These are phyloP conservation scores for Elasticomyces elasticus DNA, from an alignment of 495 filamentous ascomycete genomes.

Conservation along the genomic window DNA sequence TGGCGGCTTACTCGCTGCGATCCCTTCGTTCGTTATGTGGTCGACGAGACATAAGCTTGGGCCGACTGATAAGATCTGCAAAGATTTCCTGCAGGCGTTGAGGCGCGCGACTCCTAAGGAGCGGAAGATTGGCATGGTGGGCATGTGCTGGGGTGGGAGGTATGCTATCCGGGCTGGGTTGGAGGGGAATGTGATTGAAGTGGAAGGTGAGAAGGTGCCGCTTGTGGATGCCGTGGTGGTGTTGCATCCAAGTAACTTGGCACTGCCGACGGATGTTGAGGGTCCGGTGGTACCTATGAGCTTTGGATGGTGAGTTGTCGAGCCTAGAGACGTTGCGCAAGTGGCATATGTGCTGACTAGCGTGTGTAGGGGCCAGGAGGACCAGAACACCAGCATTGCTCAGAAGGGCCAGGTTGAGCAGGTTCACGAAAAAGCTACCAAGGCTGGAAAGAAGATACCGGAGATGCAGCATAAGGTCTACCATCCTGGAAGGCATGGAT, in stretches of 20 bases:
- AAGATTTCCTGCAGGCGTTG: constrained; percentile 26
- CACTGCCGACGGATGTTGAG: constrained; percentile 35
- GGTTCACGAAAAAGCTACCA: constrained; percentile 11
- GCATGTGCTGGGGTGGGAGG: constrained; percentile 38
- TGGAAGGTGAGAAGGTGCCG: constrained; percentile 33
- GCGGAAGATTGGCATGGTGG: constrained; percentile 35
- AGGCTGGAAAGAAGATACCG: constrained; percentile 23
- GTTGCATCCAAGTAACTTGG: constrained; percentile 33
- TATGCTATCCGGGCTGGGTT: constrained; percentile 32
- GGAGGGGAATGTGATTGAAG: constrained; percentile 28
- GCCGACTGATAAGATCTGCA: constrained; percentile 29
- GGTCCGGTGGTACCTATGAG: constrained; percentile 30
- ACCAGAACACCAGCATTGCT: background rate
- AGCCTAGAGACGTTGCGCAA: constrained; percentile 25
- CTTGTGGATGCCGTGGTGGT: constrained; percentile 33
- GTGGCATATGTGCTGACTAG: too few species aligned
- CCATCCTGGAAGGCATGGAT: constrained; percentile 34
- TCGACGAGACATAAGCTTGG: constrained; percentile 31
- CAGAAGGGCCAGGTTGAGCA: background rate
- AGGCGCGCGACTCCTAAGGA: constrained; percentile 26
- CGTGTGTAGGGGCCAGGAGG: too few species aligned
- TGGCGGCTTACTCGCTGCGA: constrained; percentile 28
- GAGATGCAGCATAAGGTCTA: constrained; percentile 31
- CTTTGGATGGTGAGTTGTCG: constrained; percentile 34
- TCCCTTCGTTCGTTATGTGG: constrained; percentile 31